These are phyloP conservation scores for Epichloe sp. DNA, from an alignment of 2,329 filamentous ascomycete species.

Conservation along the genomic window DNA sequence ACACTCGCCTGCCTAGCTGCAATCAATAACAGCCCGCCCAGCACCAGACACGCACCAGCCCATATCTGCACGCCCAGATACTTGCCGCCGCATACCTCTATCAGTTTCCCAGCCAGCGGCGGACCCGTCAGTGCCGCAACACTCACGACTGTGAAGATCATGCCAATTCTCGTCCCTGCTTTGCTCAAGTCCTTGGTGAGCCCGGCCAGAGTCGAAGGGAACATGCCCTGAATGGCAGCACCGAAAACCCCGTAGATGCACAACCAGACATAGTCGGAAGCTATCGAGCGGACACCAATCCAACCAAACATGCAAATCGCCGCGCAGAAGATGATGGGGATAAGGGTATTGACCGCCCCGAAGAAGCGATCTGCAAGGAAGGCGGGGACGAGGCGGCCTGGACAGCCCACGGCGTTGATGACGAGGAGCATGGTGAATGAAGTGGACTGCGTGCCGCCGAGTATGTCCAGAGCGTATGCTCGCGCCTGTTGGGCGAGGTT, in stretches of 20 bases:
- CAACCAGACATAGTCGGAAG: constrained; percentile 41
- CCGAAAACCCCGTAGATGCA: constrained; percentile 50
- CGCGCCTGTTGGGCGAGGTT: constrained; percentile 18
- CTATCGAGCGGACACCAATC: constrained; percentile 31
- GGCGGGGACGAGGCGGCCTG: constrained; percentile 40
- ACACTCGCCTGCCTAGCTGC: constrained; percentile 16
- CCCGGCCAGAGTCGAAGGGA: constrained; percentile 38
- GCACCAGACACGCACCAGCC: constrained; percentile 30
- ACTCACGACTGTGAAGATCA: constrained; percentile 45
- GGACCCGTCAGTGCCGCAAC: constrained; percentile 40
- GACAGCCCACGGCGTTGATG: constrained; percentile 43
- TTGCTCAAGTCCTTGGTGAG: constrained; percentile 40
- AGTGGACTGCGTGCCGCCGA: constrained; percentile 32
- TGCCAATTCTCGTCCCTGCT: constrained; percentile 43
- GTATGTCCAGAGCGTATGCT: constrained; percentile 25
- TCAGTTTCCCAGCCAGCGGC: constrained; percentile 40
- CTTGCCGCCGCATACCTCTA: constrained; percentile 26
- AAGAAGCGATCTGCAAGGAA: constrained; percentile 40
- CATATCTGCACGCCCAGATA: constrained; percentile 40
- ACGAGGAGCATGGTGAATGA: constrained; percentile 47
- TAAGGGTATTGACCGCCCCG: constrained; percentile 42
- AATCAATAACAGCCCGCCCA: constrained; percentile 28
- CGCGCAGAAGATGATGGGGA: constrained; percentile 34
- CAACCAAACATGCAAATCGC: constrained; percentile 36
- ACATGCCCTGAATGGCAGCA: constrained; percentile 52